Evolutionary conservation across 495 filamentous ascomycete species (phyloP), one percentile per base, ranked within the genome.

Genomic region (Hypoxylon subgilvum): DNA sequence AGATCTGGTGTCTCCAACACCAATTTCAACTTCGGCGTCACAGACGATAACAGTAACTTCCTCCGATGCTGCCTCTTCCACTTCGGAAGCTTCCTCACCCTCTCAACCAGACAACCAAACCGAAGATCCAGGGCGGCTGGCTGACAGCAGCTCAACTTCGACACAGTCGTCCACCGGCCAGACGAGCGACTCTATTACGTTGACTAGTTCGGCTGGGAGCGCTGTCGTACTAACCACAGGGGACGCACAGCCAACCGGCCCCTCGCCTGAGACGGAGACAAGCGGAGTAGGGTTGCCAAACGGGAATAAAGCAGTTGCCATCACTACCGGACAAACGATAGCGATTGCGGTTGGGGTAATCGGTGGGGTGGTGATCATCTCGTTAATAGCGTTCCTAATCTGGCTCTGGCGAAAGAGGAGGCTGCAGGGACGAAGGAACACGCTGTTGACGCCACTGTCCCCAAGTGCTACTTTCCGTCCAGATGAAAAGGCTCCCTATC

Each of bases 341-440:
- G 73, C 72, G 10, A 70, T 83, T 30, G 76, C 77, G 2, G 79
- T 72, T 6, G 77, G 79, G 4, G 79, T 83, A 16, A 60, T 81
- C n/a, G 80, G 80, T 9, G 74, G 75, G 3, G 65, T 80, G 8
- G 71, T 74, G 12, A 61, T 74, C 25, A 52, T 82, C 57, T 72
- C 72, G 34, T 45, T 82, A 1, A 51, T 80, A 22, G 77, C 66
- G 4, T 75, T 82, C 38, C 21, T 80, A 1, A 50, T 82, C 22
- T 84, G 75, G 76, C 70, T 74, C 57, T 79, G 76, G 70, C 69
- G 76, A 45, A 73, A 74, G 48, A 73, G 71, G 14, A 54, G 61
- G 27, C 39, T 69, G 36, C 65, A 72, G 34, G 74, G 62, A 46
- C 67, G 72, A 48, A 67, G 72, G 60, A 73, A 71, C 52, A 76